Conservation (phyloP, 2,329 filamentous ascomycete genomes). For the Myriosclerotinia scirpicola region DNA sequence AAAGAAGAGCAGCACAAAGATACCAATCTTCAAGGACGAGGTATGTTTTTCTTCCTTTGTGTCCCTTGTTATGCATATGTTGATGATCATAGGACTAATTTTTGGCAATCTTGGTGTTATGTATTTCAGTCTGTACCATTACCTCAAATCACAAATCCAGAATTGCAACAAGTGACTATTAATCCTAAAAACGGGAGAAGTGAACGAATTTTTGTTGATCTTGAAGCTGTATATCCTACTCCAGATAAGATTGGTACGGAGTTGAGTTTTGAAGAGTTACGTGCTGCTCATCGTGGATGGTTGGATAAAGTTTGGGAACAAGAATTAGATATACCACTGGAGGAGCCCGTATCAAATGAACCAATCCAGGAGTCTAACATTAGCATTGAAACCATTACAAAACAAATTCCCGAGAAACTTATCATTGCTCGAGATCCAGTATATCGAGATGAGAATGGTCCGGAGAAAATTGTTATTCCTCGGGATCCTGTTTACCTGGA, state of each 20-base stretch:
- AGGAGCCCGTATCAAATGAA: conserved; percentile 20
- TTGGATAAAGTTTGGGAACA: conserved; percentile 57
- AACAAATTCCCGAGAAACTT: conserved; percentile 41
- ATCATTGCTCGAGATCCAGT: conserved; percentile 42
- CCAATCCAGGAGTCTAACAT: conserved; percentile 25
- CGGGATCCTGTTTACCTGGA: conserved; percentile 50
- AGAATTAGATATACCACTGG: conserved; percentile 28
- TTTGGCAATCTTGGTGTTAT: conserved; percentile 53
- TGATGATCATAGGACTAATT: conserved; percentile 98
- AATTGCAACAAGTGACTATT: conserved; percentile 73
- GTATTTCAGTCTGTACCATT: conserved; percentile 57
- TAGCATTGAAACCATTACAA: conserved; percentile 30
- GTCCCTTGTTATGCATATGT: conserved; percentile 57
- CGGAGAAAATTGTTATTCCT: conserved; percentile 41
- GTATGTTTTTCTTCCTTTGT: conserved; percentile 60
- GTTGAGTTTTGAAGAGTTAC: conserved; percentile 87
- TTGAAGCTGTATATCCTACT: conserved; percentile 82
- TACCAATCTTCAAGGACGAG: conserved; percentile 93
- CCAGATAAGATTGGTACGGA: conserved; percentile 70
- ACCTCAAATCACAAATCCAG: conserved; percentile 53
- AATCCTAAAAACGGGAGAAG: conserved; percentile 77
- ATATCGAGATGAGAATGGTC: conserved; percentile 57
- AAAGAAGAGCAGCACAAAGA: conserved; percentile 77
- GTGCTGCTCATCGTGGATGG: conserved; percentile 74
- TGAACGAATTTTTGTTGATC: conserved; percentile 84